Conservation (phyloP, 2,329 filamentous ascomycete species). For the Diaporthe aspalathi region DNA sequence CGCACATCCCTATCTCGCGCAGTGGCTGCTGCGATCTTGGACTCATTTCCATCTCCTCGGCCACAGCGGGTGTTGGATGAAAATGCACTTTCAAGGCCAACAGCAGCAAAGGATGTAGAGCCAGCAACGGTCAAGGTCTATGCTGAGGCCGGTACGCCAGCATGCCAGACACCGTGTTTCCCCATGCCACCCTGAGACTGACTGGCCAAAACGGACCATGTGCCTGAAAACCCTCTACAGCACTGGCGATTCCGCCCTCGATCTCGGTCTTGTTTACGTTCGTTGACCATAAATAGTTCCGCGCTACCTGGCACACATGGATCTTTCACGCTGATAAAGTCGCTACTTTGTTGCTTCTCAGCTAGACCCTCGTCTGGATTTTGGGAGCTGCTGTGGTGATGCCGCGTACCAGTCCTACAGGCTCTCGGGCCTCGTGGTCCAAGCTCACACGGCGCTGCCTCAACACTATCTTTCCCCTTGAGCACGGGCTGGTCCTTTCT, state of each 20-base stretch:
- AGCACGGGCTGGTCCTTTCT: background rate
- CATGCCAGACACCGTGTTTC: background rate
- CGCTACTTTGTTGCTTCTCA: background rate
- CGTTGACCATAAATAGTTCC: background rate
- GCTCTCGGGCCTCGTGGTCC: constrained; percentile 18
- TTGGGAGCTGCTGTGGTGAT: background rate
- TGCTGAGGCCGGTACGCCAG: background rate
- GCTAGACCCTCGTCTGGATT: background rate
- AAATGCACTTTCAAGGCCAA: background rate
- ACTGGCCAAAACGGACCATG: background rate
- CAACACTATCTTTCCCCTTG: background rate
- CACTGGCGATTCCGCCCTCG: background rate
- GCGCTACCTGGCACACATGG: constrained; percentile 4
- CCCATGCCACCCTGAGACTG: background rate
- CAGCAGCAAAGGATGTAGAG: background rate
- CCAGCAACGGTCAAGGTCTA: background rate
- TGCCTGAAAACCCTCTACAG: constrained; percentile 1
- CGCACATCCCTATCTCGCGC: background rate
- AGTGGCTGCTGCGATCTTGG: background rate
- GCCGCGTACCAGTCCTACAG: background rate
- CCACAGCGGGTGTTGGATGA: background rate
- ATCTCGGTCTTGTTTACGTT: background rate
- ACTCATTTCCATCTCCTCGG: background rate
- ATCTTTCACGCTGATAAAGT: background rate
- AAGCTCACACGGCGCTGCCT: constrained; percentile 18